Evolutionary conservation across 2,329 filamentous ascomycete species (phyloP), one percentile per base, ranked within the genome.

Genomic region (Trichoderma sp.): DNA sequence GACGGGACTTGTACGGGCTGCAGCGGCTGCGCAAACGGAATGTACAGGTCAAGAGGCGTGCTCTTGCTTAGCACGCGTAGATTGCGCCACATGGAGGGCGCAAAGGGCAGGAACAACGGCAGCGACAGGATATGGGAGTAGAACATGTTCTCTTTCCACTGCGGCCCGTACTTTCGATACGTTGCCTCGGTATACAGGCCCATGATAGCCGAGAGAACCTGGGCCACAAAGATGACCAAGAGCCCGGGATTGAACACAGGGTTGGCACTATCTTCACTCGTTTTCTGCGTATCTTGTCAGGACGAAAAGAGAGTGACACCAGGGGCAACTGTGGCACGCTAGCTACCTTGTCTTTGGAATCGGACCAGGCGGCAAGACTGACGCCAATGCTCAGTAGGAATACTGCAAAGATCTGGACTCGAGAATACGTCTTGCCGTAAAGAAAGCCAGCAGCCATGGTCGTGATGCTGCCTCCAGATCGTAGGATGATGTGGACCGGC

Each of bases 121-220:
- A 95, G 79, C 0, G 90, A 91, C 24, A 94, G 82, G 7, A 92
- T 75, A 69, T 90, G 88, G 1, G 91, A 96, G 80, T 98, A 99
- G 80, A 99, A 98, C 14, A 99, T 83, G 69, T 97, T 97, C 76
- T 98, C 95, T 71, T 90, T 90, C 92, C 95, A 98, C 76, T 95
- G 90, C 34, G 91, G 90, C 6, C 93, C 93, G 76, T 97, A 93
- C 64, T 84, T 85, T 66, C 85, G 85, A 79, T 98, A 99, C 0
- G 93, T 92, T 69, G 93, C 88, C 76, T 99, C 93, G 0, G 94
- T 94, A 75, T 97, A 98, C 34, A 97, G 85, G 5, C 95, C 95
- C 90, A 98, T 97, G 73, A 93, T 90, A 24, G 95, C 93, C 7
- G 93, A 96, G 24, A 98, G 84, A 5, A 96, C 79, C 78, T 99